Base-by-base conservation (phyloP, 2,329 filamentous ascomycete genomes). In the Sporothrix luriei region DNA sequence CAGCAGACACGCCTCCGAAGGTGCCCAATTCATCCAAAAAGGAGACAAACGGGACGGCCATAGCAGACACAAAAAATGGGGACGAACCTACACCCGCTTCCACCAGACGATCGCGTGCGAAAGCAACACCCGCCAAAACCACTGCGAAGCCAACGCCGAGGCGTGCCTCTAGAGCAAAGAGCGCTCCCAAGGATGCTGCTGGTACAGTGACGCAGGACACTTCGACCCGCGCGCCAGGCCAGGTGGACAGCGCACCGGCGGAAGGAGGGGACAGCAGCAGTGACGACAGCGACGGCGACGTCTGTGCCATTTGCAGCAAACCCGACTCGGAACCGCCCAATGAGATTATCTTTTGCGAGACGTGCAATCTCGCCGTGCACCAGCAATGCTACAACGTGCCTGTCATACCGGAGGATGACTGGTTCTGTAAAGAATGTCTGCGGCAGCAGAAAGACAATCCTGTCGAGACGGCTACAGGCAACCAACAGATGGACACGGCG, bases 281-380 rank as follows among this genome's bases (percentile, higher is more conserved):
- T 21, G 78, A 79, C 13, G 77, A 76, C 11, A 79, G 80, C 3
- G 84, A 87, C 57, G 85, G 87, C 21, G 85, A 87, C 69, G 80
- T 85, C 0, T 90, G 88, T 74, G 80, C 78, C 21, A 81, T 90
- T 48, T 90, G 88, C 76, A 80, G 79, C 49, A 84, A 84, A 69
- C 84, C 85, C 0, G 83, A 89, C 71, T 89, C 87, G 0, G 80
- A 83, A 48, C 78, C 82, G 2, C 85, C 85, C 1, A 90, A 90
- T 75, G 82, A 88, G 74, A 90, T 90, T 46, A 79, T 90, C 10
- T 83, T 90, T 48, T 90, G 88, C 77, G 88, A 90, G 73, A 84
- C 83, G 68, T 90, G 88, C 79, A 85, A 90, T 75, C 82, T 84
- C 77, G 85, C 85, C 0, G 85, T 86, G 54, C 88, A 90, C 73